phyloP scores from a whole-genome alignment of 23 red algal genomes.

The Gracilaria caudata region DNA sequence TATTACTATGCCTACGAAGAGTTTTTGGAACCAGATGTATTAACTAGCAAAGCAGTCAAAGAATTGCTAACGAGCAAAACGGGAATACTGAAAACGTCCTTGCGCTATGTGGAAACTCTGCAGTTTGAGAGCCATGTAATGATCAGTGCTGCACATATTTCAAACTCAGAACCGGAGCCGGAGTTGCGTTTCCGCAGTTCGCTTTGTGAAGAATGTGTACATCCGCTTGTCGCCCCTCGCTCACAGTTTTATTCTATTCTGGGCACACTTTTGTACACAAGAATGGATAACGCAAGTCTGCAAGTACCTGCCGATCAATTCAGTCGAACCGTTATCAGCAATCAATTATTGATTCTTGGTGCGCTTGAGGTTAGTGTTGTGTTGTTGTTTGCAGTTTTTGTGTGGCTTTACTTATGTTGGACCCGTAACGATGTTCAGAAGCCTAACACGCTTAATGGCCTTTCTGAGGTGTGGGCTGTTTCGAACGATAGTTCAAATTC shows the following conservation, averaged over 20 bases:
- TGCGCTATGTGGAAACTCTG: not conserved
- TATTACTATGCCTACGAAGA: not conserved
- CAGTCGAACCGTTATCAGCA: not conserved
- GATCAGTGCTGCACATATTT: not conserved
- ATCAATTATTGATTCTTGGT: not conserved
- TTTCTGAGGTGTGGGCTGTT: not conserved
- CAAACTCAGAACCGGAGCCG: not conserved
- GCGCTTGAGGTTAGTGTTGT: not conserved
- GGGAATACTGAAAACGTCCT: not conserved
- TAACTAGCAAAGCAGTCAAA: not conserved
- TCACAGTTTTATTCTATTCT: not conserved
- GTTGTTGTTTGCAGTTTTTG: not conserved
- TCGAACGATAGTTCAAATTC: not conserved
- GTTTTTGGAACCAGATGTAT: not conserved
- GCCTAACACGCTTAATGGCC: not conserved
- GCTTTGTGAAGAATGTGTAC: too few relatives aligned
- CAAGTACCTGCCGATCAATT: not conserved
- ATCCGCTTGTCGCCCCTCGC: not conserved
- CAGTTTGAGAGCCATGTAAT: not conserved
- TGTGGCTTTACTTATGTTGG: not conserved
- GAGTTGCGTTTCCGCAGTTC: too few relatives aligned
- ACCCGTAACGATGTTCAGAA: not conserved
- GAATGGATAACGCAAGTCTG: not conserved
- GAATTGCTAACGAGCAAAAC: not conserved
- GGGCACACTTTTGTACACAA: not conserved